Evolutionary conservation across 768 basidiomycete species (phyloP).

Genomic region (Mycena kentingensis): DNA sequence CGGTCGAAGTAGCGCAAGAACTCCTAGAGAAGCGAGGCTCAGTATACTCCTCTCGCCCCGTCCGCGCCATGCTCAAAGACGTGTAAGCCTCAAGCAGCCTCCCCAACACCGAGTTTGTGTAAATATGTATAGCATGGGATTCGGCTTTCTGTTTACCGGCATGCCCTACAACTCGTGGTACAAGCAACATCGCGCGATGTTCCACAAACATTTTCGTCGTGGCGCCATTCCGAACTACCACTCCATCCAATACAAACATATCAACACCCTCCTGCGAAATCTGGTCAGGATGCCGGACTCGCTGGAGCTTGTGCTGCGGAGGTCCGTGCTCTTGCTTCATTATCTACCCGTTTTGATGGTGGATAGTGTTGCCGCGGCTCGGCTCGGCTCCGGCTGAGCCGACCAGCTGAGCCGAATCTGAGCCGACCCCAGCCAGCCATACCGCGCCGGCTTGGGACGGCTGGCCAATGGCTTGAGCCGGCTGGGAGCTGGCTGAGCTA

Average conservation of each 20-base stretch:
- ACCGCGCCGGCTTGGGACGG: neutral
- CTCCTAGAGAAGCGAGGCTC: conserved; percentile 57
- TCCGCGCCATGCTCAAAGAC: conserved; percentile 23
- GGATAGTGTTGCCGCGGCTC: neutral
- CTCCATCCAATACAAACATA: conserved; percentile 32
- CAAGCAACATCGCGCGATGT: conserved; percentile 36
- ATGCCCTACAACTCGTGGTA: conserved; percentile 24
- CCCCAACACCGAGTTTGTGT: neutral
- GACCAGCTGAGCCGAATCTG: neutral
- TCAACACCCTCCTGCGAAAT: conserved; percentile 35
- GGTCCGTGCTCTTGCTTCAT: too few species aligned
- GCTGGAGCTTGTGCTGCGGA: conserved; percentile 7
- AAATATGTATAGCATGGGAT: conserved; percentile 18
- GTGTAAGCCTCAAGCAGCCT: conserved; percentile 7
- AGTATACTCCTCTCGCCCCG: conserved; percentile 58
- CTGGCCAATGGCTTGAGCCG: neutral
- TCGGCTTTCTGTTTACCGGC: conserved; percentile 23
- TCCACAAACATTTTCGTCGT: conserved; percentile 29
- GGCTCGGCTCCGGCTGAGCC: conserved; percentile 1
- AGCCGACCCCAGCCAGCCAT: neutral
- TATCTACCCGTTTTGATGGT: too few species aligned
- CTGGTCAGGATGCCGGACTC: conserved; percentile 20
- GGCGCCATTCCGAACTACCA: conserved; percentile 28
- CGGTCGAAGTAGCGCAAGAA: conserved; percentile 47
- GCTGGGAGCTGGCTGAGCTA: neutral